phyloP scores from a whole-genome alignment of 306 rosid species.

The Lablab purpureus region DNA sequence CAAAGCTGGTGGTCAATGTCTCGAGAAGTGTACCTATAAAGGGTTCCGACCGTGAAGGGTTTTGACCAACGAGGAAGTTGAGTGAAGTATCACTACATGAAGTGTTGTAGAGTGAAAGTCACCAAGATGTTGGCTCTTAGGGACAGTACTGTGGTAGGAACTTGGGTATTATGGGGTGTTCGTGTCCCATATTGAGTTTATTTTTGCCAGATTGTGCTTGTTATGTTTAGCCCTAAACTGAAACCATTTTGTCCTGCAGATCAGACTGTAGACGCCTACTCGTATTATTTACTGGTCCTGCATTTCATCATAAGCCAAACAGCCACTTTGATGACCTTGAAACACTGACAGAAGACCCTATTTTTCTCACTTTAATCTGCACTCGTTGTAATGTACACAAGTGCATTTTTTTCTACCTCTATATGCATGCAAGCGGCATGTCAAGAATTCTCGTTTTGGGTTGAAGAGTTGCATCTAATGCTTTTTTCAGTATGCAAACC shows the following conservation, averaged over 20 bases:
- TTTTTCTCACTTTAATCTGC: neutral
- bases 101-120: no score
- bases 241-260: neutral
- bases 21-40: no score
- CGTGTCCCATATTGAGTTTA: no score
- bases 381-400: neutral
- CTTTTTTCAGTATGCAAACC: neutral
- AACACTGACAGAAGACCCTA: neutral
- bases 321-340: neutral
- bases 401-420: neutral
- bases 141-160: no score
- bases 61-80: no score
- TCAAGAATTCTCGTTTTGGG: neutral
- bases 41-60: no score
- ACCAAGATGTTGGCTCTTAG: no score
- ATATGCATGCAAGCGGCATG: neutral
- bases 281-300: neutral
- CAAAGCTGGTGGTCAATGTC: no score
- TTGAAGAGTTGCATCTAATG: neutral
- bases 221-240: neutral
- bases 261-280: neutral
- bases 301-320: neutral
- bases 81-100: no score
- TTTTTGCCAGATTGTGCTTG: neutral
- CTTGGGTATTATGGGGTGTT: no score